Base-by-base conservation (phyloP, 306 rosid species). In the Malus asiatica region DNA sequence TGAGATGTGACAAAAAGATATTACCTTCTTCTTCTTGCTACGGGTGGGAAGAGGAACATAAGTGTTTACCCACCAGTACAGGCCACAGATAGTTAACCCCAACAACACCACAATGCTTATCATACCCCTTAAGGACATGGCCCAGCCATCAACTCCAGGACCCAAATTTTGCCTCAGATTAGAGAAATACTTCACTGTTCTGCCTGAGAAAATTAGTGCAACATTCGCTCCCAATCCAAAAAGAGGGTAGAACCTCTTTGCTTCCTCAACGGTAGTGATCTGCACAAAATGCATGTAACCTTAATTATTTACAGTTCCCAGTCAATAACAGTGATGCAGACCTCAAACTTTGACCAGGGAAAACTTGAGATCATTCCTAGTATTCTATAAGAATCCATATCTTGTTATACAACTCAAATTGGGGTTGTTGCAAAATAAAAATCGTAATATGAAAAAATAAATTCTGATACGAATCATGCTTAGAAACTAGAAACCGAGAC, bases 101-200 rank as follows among this genome's bases (percentile, higher is more conserved):
- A 94, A 79, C 64, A 81, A 9, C 35, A 92, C 97, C 53, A 94
- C 97, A 71, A 94, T 94, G 82, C 98, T 91, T 96, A 94, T 94
- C 97, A 94, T 94, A 23, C 70, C 97, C 80, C 76, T 92, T 4
- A 94, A 84, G 67, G 98, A 94, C 60, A 94, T 18, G 32, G 98
- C 96, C 98, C 98, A 94, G 42, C 98, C 98, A 81, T 94, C 98
- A 30, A 94, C 92, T 70, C 97, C 97, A 33, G 96, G 98, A 66
- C 93, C 97, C 84, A 92, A 88, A 77, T 88, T 82, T 71, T 83
- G 46, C 87, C 97, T 91, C 89, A 94, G 3, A 65, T 94, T 85
- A 33, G 97, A 94, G 84, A 94, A 94, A 83, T 91, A 94, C 80
- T 94, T 94, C 84, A 94, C 95, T 0, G 98, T 94, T 60, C 96